Evolutionary conservation across 139 green algal species (phyloP), one percentile per base, ranked within the genome.

Genomic region (Tetradesmus obliquus): DNA sequence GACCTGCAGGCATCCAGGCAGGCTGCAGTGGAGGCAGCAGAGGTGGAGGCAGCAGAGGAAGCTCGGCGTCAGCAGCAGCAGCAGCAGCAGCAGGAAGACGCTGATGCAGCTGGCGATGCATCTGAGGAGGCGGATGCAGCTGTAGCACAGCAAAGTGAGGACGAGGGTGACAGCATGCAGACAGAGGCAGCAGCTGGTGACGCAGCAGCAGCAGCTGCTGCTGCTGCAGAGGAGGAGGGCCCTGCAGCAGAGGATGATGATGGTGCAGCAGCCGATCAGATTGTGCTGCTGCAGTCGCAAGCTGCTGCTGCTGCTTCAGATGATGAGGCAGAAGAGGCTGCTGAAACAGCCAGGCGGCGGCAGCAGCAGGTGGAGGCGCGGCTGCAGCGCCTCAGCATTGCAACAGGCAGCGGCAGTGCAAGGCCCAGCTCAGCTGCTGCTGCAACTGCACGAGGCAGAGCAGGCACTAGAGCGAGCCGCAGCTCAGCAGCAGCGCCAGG

Each of bases 251-350:
- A 85, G 51, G 51, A n/a, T 62, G 80, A 62, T 85, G 32, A 81
- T 24, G 80, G 5, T 24, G 57, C 55, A 79, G 83, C 54, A 60
- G 57, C 22, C 15, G 51, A 90, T 0, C 74, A 81, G 71, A 89
- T 91, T 20, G 88, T 93, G 62, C 90, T 88, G 72, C 62, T 79
- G 55, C 76, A 91, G 88, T 90, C 86, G 12, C 86, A 90, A 53
- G 71, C 54, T 12, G 20, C 66, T 12, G 85, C 62, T 13, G 85
- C 72, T 69, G 66, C 72, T 3, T 13, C n/a, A 5, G 86, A 69
- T n/a, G 53, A 32, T 4, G 51, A 55, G 8, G 20, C 24, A 22
- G 85, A 83, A 8, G 55, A 15, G 24, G 76, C 86, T 24, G 13
- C 51, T 72, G 79, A 51, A 79, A 58, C 82, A 79, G 88, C 76